Evolutionary conservation across 192 early-diverging fungal species (phyloP), one percentile per base, ranked within the genome.

Genomic region (Coemansia reversa): DNA sequence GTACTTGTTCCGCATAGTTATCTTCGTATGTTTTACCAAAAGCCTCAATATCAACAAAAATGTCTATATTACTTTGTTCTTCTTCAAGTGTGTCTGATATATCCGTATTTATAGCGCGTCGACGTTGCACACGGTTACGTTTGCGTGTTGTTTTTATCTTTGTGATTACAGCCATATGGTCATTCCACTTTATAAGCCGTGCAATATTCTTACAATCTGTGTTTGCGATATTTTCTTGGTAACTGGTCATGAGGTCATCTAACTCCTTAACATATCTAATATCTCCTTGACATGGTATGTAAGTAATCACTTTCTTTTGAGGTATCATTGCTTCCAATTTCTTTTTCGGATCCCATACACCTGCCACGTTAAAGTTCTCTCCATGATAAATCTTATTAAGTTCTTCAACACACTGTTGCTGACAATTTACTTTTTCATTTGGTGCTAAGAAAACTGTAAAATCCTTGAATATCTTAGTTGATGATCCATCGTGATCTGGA

Each of bases 111-210:
- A 51, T 9, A 22, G 4, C 50, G 5, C 24, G 19, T 4, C 50
- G 3, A 9, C 24, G 24, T 12, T 51, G 50, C 50, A 51, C 5
- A 6, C 50, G 19, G 5, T n/a, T 12, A 3, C 50, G 50, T 51
- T 12, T 51, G 11, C 50, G 50, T n/a, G 24, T 51, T 51, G 50
- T n/a, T 12, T 9, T 51, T 23, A 51, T n/a, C 50, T 51, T 23
- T 3, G 50, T 51, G 24, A 51, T 51, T 3, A 51, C 50, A 6
- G 50, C 50, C 50, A 51, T 51, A 12, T 51, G 50, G 50, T 51
- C 50, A 12, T 51, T 51, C 50, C 50, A 51, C 11, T 51, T 51
- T 3, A 51, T 51, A 12, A 51, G 19, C 12, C 50, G 50, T 3
- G 50, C 50, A 3, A 9, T 51, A 23, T 51, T 51, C 12, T 51